These are phyloP conservation scores for Penicillium sp. DNA, from an alignment of 2,329 filamentous ascomycete species.

Conservation along the genomic window DNA sequence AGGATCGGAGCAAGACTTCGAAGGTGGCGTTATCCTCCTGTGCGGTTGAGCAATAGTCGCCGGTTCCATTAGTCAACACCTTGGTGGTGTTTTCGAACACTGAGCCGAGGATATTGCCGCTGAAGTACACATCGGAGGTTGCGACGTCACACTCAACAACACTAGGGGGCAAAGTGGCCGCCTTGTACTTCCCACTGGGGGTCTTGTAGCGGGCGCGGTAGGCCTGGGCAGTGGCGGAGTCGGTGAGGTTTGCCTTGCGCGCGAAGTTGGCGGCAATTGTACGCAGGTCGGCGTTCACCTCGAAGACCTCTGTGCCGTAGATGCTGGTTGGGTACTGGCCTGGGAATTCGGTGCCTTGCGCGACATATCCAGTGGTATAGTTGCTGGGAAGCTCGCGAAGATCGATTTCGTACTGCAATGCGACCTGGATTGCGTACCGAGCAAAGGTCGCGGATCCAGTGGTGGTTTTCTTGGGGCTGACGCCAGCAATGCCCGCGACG, in stretches of 20 bases:
- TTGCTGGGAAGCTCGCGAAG: conserved; percentile 64
- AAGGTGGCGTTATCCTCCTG: conserved; percentile 72
- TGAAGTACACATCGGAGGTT: conserved; percentile 71
- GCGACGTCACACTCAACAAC: conserved; percentile 65
- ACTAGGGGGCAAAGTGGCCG: conserved; percentile 49
- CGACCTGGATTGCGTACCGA: conserved; percentile 69
- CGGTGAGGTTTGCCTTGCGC: conserved; percentile 51
- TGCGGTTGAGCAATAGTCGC: conserved; percentile 66
- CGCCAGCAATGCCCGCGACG: conserved; percentile 69
- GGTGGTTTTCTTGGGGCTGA: conserved; percentile 66
- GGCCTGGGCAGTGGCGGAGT: conserved; percentile 48
- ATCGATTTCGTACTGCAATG: conserved; percentile 73
- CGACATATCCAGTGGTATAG: conserved; percentile 67
- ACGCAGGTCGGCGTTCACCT: conserved; percentile 60
- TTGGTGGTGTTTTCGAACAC: conserved; percentile 64
- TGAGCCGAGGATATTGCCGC: conserved; percentile 58
- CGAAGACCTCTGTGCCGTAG: conserved; percentile 70
- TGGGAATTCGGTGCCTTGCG: conserved; percentile 58
- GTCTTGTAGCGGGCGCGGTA: conserved; percentile 57
- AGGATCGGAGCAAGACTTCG: conserved; percentile 62
- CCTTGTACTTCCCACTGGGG: conserved; percentile 35
- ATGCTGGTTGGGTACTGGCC: conserved; percentile 57
- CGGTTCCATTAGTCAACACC: conserved; percentile 66
- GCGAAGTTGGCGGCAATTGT: conserved; percentile 54
- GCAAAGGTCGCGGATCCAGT: conserved; percentile 66